These are phyloP conservation scores for Asterionellopsis glacialis DNA, from an alignment of 108 stramenopile genomes.

Conservation along the genomic window DNA sequence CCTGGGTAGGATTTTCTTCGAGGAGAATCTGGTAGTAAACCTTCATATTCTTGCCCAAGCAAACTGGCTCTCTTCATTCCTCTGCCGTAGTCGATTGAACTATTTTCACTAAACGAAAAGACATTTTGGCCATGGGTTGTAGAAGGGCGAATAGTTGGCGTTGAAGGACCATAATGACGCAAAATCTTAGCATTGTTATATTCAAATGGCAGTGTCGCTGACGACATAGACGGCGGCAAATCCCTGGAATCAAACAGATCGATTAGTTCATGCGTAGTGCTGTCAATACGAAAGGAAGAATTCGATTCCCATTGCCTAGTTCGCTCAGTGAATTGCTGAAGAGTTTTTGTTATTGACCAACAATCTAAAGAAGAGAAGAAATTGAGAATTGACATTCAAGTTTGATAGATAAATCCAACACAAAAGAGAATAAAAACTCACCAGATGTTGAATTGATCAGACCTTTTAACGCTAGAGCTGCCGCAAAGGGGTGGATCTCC, in stretches of 20 bases:
- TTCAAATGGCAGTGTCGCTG: constrained; percentile 29
- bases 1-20: not conserved
- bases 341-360: constrained; percentile 30
- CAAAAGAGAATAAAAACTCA: not conserved
- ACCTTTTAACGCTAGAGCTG: constrained; percentile 29
- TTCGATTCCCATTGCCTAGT: constrained; percentile 73
- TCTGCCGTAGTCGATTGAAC: not conserved
- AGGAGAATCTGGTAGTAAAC: not conserved
- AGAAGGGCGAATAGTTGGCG: constrained; percentile 33
- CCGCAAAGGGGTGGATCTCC: constrained; percentile 59
- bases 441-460: constrained; percentile 21
- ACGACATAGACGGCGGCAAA: constrained; percentile 43
- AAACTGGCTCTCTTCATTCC: not conserved
- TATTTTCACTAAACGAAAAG: not conserved
- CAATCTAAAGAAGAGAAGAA: constrained; percentile 24
- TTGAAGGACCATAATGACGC: constrained; percentile 43
- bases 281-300: constrained; percentile 44
- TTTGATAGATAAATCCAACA: too few relatives aligned
- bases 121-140: not conserved
- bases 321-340: constrained; percentile 55
- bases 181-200: constrained; percentile 28
- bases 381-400: too few relatives aligned
- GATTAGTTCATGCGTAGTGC: constrained; percentile 24
- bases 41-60: not conserved
- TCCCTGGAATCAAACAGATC: constrained; percentile 50